Percentiles rank a stretch among this genome's conserved stretches.
These are phyloP conservation scores for Leptographium procerum DNA, from an alignment of 2,329 filamentous ascomycete species.

Conservation along the genomic window DNA sequence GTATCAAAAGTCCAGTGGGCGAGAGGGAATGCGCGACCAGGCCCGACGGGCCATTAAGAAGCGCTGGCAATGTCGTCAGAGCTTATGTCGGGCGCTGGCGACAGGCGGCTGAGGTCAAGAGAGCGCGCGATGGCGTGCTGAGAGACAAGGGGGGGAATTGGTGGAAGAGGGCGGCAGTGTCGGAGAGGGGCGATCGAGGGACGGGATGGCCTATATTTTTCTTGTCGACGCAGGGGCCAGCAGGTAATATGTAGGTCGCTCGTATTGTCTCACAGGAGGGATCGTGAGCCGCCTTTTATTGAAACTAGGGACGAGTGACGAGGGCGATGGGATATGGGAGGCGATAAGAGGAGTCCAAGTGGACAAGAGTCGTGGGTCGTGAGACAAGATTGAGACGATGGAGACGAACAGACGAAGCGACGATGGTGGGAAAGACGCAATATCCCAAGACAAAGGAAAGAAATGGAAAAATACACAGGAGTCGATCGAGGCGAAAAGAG, in stretches of 20 bases:
- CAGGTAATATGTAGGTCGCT: too few species aligned
- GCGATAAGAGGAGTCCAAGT: background rate
- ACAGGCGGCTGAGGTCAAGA: conserved; percentile 7
- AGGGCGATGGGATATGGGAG: background rate
- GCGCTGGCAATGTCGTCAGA: conserved; percentile 1
- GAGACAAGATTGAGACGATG: too few species aligned
- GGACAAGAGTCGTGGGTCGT: background rate
- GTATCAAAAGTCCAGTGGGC: background rate
- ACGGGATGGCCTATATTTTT: background rate
- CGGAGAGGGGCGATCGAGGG: background rate
- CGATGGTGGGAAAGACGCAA: background rate
- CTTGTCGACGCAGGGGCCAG: too few species aligned
- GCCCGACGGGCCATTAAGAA: conserved; percentile 6
- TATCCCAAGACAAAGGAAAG: background rate
- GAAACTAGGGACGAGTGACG: background rate
- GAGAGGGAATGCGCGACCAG: background rate
- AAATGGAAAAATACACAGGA: too few species aligned
- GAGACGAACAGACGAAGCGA: too few species aligned
- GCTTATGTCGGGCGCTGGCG: background rate
- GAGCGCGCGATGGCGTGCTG: conserved; percentile 13
- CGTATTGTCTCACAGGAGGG: background rate
- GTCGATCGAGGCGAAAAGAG: too few species aligned
- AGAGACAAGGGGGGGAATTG: background rate
- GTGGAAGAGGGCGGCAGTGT: background rate
- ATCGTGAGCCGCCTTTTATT: background rate